These are phyloP conservation scores for Myxozyma udenii DNA, from an alignment of 805 yeast species.

Conservation along the genomic window DNA sequence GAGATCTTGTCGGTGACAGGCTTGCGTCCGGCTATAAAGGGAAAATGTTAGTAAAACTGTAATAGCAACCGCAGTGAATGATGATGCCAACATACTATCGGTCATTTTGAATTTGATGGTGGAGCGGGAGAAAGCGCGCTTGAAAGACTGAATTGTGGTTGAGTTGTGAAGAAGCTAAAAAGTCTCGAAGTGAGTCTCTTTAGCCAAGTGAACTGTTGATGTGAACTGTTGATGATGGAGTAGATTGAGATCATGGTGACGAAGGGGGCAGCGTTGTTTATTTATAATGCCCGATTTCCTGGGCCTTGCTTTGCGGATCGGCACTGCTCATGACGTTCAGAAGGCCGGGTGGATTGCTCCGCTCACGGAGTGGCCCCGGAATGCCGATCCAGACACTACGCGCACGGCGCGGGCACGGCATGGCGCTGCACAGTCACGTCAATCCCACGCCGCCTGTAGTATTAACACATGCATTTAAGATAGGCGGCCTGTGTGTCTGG, in stretches of 20 bases:
- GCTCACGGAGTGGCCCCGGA: no score
- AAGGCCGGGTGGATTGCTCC: no score
- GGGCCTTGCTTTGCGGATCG: slow-evolving; percentile 1
- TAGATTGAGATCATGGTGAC: not conserved
- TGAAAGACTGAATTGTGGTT: slow-evolving; percentile 17
- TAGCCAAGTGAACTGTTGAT: not conserved
- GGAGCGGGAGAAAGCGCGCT: slow-evolving; percentile 7
- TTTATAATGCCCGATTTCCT: not conserved
- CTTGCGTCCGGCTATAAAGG: slow-evolving; percentile 61
- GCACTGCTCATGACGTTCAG: no score
- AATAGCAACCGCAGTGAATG: not conserved
- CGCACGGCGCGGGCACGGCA: no score
- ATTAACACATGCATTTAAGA: no score
- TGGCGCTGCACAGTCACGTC: no score
- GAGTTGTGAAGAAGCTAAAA: not conserved
- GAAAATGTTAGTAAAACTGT: not conserved
- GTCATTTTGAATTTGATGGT: slow-evolving; percentile 12
- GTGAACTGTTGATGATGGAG: not conserved
- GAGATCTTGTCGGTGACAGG: slow-evolving; percentile 62
- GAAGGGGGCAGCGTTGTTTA: not conserved
- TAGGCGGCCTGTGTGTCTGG: no score
- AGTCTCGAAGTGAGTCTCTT: not conserved
- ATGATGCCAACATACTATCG: slow-evolving; percentile 9
- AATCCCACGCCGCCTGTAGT: no score
- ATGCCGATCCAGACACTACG: no score